Evolutionary conservation across 192 early-diverging fungal species (phyloP).

Genomic region (Coemansia sp.): DNA sequence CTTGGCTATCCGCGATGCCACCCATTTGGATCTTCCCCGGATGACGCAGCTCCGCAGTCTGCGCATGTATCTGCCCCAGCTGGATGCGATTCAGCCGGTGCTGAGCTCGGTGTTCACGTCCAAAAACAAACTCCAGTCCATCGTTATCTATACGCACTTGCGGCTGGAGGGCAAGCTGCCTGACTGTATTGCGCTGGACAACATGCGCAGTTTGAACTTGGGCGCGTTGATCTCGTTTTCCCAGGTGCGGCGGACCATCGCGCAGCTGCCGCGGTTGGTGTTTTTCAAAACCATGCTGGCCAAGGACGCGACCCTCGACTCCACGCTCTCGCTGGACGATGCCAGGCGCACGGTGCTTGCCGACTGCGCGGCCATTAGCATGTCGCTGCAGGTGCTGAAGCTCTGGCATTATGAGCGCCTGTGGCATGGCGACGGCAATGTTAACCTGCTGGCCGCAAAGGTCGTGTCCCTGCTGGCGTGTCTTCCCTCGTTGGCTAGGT

Average conservation of each 20-base stretch:
- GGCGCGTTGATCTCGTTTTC: constrained; percentile 11
- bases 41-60: constrained; percentile 20
- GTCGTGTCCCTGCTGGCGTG: constrained; percentile 9
- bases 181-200: not conserved
- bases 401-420: constrained; percentile 23
- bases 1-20: constrained; percentile 9
- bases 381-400: constrained; percentile 20
- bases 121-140: constrained; percentile 1
- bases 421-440: constrained; percentile 2
- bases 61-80: constrained; percentile 13
- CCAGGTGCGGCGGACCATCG: constrained; percentile 10
- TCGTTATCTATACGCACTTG: constrained; percentile 18
- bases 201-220: constrained; percentile 14
- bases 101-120: constrained; percentile 13
- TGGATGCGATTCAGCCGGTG: constrained; percentile 14
- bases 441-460: constrained; percentile 12
- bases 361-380: not conserved
- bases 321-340: not conserved
- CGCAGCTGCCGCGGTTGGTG: constrained; percentile 20
- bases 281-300: constrained; percentile 14
- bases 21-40: constrained; percentile 4
- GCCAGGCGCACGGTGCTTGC: not conserved
- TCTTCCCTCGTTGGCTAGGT: constrained; percentile 18
- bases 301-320: constrained; percentile 5
- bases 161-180: constrained; percentile 13